These are phyloP conservation scores for Prunella vulgaris DNA, from an alignment of 257 asterid species.

Conservation along the genomic window DNA sequence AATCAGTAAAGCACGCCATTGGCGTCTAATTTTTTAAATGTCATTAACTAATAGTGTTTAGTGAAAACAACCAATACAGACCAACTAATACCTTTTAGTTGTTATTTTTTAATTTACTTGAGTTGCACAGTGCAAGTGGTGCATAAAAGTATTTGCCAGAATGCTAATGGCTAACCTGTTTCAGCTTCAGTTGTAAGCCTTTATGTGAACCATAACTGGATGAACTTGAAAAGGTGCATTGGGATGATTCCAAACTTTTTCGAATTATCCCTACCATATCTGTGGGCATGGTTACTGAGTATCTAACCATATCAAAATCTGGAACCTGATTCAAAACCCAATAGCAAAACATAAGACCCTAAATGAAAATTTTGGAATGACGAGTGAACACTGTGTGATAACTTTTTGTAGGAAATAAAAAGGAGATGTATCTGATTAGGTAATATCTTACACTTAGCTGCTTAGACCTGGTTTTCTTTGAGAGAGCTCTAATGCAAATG, in stretches of 20 bases:
- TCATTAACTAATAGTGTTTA: background rate
- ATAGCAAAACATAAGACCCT: background rate
- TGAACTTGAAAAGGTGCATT: constrained; percentile 56
- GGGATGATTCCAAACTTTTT: constrained; percentile 74
- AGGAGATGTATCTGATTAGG: background rate
- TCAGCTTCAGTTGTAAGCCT: constrained; percentile 34
- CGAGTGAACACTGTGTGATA: background rate
- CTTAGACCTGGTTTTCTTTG: constrained; percentile 78
- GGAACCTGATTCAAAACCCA: constrained; percentile 51
- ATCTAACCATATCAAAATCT: constrained; percentile 61
- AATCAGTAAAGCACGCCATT: constrained; percentile 11
- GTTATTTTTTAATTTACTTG: too few relatives aligned
- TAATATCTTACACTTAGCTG: constrained; percentile 55
- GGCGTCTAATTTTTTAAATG: background rate
- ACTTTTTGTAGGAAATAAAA: background rate
- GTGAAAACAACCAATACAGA: too few relatives aligned
- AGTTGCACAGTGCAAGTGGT: too few relatives aligned
- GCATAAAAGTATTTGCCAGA: background rate
- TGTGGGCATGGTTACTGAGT: constrained; percentile 71
- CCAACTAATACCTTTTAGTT: too few relatives aligned
- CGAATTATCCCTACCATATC: constrained; percentile 71
- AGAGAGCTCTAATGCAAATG: constrained; percentile 81
- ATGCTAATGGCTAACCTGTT: constrained; percentile 36
- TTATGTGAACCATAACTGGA: constrained; percentile 46
- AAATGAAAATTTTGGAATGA: background rate